Conservation (phyloP, 2,329 filamentous ascomycete genomes). For the Colletotrichum filicis region DNA sequence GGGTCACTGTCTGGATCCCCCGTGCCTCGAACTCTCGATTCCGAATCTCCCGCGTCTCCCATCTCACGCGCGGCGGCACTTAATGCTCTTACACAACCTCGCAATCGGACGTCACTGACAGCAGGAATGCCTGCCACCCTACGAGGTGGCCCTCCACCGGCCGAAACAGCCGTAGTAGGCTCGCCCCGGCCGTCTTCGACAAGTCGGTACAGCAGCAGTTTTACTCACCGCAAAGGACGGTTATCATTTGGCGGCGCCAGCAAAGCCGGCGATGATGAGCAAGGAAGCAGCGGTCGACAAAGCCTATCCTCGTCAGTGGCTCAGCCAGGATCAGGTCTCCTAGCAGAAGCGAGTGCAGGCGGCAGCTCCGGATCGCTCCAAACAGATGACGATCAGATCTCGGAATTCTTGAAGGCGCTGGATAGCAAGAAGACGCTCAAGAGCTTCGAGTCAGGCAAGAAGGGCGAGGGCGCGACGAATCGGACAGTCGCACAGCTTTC, state of each 20-base stretch:
- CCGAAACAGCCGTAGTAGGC: conserved; percentile 74
- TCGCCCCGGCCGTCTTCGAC: conserved; percentile 83
- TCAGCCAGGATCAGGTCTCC: conserved; percentile 81
- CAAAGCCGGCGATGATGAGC: conserved; percentile 75
- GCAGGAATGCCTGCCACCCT: conserved; percentile 81
- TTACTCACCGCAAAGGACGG: conserved; percentile 84
- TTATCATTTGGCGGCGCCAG: conserved; percentile 81
- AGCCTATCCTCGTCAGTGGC: conserved; percentile 76
- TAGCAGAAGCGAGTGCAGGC: conserved; percentile 76
- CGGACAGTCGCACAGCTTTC: conserved; percentile 82
- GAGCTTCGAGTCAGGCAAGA: conserved; percentile 77
- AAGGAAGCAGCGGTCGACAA: conserved; percentile 82
- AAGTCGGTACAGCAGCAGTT: conserved; percentile 93
- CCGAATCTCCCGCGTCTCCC: conserved; percentile 66
- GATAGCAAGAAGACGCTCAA: conserved; percentile 89
- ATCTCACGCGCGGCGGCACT: conserved; percentile 59
- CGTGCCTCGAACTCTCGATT: conserved; percentile 58
- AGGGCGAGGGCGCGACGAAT: conserved; percentile 76
- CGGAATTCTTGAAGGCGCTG: conserved; percentile 89
- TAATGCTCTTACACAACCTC: conserved; percentile 64
- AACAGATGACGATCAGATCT: conserved; percentile 91
- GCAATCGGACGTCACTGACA: conserved; percentile 78
- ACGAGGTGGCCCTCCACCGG: conserved; percentile 70
- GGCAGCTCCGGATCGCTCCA: conserved; percentile 75
- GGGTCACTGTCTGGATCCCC: conserved; percentile 94